Conservation (phyloP, 257 asterid species). For the Gynochthodes officinalis region DNA sequence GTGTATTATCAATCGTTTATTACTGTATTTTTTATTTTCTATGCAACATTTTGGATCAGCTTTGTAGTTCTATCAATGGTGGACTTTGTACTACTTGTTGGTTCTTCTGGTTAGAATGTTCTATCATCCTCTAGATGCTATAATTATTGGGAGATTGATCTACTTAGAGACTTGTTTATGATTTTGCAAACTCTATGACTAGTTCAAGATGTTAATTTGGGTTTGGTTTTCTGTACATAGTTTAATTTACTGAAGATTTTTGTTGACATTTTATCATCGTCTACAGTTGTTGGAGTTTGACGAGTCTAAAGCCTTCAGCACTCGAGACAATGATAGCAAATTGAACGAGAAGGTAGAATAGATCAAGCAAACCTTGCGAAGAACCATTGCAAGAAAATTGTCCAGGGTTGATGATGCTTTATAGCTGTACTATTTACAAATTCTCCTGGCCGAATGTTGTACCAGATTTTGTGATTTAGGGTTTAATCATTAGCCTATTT, state of each 20-base stretch:
- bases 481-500: not conserved
- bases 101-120: not conserved
- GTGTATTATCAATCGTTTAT: not conserved
- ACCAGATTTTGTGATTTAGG: slow-evolving; percentile 12
- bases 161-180: not conserved
- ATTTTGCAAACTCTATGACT: not conserved
- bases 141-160: not conserved
- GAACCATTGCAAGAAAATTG: not conserved
- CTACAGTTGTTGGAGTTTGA: slow-evolving; percentile 77
- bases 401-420: not conserved
- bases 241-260: not conserved
- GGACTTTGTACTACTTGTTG: not conserved
- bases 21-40: not conserved
- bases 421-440: not conserved
- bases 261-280: not conserved
- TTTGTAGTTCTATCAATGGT: not conserved
- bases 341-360: slow-evolving; percentile 53
- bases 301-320: slow-evolving; percentile 50
- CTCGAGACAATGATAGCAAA: slow-evolving; percentile 37
- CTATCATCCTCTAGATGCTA: not conserved
- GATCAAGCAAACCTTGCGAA: not conserved
- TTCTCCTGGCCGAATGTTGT: not conserved
- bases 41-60: not conserved
- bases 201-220: not conserved
- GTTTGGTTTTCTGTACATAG: not conserved